Conservation (phyloP, 208 protist genomes). For the Wallacemonas collosoma region DNA sequence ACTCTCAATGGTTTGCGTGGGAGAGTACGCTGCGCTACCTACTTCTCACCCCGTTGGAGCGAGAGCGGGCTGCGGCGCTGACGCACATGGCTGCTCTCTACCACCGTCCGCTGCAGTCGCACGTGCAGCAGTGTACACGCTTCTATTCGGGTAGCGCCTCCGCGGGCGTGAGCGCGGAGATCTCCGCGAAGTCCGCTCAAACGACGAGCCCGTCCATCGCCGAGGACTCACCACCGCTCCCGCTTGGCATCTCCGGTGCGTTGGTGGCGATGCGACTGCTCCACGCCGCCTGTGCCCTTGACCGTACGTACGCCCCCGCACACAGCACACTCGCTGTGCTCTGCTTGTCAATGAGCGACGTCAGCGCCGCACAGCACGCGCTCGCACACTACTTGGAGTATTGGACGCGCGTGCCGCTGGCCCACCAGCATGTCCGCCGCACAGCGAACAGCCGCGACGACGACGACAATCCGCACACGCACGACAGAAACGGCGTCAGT, state of each 20-base stretch:
- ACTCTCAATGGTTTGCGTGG: neutral
- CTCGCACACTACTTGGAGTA: neutral
- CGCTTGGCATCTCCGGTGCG: slow-evolving; percentile 11
- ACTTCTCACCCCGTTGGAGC: neutral
- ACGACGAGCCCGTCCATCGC: no score
- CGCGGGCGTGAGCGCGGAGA: neutral
- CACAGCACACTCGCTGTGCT: slow-evolving; percentile 15
- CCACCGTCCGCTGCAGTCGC: neutral
- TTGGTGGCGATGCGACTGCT: slow-evolving; percentile 30
- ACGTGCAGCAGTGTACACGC: neutral
- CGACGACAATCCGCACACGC: neutral
- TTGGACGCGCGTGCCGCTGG: neutral
- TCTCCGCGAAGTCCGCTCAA: no score
- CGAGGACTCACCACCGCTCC: slow-evolving; percentile 7
- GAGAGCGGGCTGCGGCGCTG: slow-evolving; percentile 5
- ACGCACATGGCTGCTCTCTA: slow-evolving; percentile 17
- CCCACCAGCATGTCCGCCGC: neutral
- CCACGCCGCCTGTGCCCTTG: slow-evolving; percentile 27
- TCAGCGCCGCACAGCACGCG: neutral
- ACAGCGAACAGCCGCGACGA: neutral
- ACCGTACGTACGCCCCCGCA: slow-evolving; percentile 22
- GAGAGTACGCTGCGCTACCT: slow-evolving; percentile 14
- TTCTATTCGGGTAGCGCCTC: neutral
- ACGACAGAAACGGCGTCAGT: no score
- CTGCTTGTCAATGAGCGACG: slow-evolving; percentile 1